phyloP scores from a whole-genome alignment of 2,329 filamentous ascomycete species.

The Colletotrichum magnum region DNA sequence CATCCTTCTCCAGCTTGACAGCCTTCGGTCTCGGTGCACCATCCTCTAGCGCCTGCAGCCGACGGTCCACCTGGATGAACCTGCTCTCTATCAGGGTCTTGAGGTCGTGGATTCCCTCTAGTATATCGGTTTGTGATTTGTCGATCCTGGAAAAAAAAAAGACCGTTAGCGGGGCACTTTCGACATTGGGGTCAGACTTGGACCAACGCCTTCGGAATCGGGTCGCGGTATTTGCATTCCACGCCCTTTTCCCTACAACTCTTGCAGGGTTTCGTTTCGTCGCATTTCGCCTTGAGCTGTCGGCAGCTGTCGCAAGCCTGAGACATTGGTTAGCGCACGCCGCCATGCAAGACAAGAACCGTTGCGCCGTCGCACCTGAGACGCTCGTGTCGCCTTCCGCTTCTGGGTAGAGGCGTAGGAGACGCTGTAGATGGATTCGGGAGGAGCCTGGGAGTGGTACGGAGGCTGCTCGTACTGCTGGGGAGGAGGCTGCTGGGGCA shows the following conservation, averaged over 20 bases:
- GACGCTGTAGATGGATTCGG: constrained; percentile 57
- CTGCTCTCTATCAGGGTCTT: constrained; percentile 41
- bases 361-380: constrained; percentile 63
- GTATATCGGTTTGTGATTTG: constrained; percentile 72
- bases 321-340: constrained; percentile 32
- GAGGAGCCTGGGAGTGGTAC: constrained; percentile 47
- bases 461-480: constrained; percentile 50
- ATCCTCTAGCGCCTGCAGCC: constrained; percentile 29
- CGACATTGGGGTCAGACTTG: constrained; percentile 46
- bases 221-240: constrained; percentile 89
- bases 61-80: constrained; percentile 20
- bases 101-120: constrained; percentile 64
- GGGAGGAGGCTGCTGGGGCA: constrained; percentile 51
- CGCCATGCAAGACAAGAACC: not conserved
- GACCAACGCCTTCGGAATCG: constrained; percentile 89
- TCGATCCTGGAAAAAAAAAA: constrained; percentile 61
- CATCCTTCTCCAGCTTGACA: constrained; percentile 39
- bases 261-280: constrained; percentile 87
- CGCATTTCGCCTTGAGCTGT: constrained; percentile 90
- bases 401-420: constrained; percentile 64
- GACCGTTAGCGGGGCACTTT: constrained; percentile 45
- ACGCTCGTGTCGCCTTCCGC: constrained; percentile 75
- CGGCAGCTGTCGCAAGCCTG: constrained; percentile 95
- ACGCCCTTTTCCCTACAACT: constrained; percentile 90
- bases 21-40: constrained; percentile 1